Conservation (phyloP, 352 stramenopile genomes). For the Globisporangium rhizosaccharum region DNA sequence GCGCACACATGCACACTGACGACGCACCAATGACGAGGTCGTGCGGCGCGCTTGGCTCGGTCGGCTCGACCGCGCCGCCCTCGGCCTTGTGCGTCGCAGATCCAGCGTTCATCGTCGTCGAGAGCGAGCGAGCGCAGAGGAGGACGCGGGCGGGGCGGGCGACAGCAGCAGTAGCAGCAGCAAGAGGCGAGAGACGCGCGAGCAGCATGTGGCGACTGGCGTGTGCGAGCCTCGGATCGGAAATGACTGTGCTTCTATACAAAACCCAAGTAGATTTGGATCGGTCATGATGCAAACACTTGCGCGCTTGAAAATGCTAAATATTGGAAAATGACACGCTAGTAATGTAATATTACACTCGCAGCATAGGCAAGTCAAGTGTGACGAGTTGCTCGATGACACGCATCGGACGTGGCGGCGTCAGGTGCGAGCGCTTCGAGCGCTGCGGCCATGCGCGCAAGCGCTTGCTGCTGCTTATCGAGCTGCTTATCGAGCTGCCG, state of each 20-base stretch:
- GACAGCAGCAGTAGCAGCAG: neutral
- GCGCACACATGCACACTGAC: neutral
- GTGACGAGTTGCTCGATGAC: neutral
- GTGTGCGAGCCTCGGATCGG: neutral
- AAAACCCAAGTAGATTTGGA: neutral
- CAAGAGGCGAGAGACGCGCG: conserved; percentile 25
- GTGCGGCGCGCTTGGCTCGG: conserved; percentile 20
- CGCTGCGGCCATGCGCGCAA: conserved; percentile 29
- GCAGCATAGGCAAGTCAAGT: neutral
- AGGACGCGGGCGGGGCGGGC: neutral
- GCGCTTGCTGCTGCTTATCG: conserved; percentile 28
- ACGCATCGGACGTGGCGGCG: neutral
- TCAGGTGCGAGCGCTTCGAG: conserved; percentile 18
- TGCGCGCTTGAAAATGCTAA: neutral
- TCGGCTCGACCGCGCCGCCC: conserved; percentile 16
- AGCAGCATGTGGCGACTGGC: conserved; percentile 34
- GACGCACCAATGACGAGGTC: conserved; percentile 55
- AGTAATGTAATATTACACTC: neutral
- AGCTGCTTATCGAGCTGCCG: conserved; percentile 31
- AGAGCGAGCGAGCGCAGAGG: conserved; percentile 21
- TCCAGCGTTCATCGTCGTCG: conserved; percentile 30
- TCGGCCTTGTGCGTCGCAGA: conserved; percentile 26
- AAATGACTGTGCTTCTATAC: neutral
- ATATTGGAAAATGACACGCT: neutral
- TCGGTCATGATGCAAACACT: neutral